Conservation (phyloP, 805 yeast genomes). For the Saccharomycopsis sp. region DNA sequence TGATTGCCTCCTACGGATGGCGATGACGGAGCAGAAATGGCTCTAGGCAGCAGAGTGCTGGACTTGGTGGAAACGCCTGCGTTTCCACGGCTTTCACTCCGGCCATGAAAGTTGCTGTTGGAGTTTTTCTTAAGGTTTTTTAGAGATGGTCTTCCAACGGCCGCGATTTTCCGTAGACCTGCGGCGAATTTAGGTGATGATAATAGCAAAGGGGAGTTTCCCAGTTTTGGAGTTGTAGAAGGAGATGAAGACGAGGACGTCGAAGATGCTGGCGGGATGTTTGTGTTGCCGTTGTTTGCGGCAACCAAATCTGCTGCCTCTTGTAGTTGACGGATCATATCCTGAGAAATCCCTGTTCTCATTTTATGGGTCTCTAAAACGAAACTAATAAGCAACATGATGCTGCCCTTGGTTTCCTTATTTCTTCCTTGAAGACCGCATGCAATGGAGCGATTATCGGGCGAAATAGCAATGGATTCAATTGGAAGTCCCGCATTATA, state of each 20-base stretch:
- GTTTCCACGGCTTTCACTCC: neutral
- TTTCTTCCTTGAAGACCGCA: constrained; percentile 81
- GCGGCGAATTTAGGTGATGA: constrained; percentile 1
- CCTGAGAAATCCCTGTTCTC: constrained; percentile 7
- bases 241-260: neutral
- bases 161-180: neutral
- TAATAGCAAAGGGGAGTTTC: neutral
- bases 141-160: constrained; percentile 6
- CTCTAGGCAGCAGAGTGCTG: neutral
- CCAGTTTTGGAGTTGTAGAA: neutral
- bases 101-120: neutral
- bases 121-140: constrained; percentile 5
- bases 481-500: constrained; percentile 70
- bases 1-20: neutral
- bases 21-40: neutral
- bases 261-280: neutral
- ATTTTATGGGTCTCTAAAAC: constrained; percentile 2
- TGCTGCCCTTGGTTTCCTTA: constrained; percentile 22
- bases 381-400: constrained; percentile 14
- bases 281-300: neutral
- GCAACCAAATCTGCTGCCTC: neutral
- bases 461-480: constrained; percentile 67
- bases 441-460: constrained; percentile 58
- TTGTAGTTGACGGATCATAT: constrained; percentile 2
- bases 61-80: neutral